Conservation (phyloP, 2,329 filamentous ascomycete species). For the Moelleriella libera region DNA sequence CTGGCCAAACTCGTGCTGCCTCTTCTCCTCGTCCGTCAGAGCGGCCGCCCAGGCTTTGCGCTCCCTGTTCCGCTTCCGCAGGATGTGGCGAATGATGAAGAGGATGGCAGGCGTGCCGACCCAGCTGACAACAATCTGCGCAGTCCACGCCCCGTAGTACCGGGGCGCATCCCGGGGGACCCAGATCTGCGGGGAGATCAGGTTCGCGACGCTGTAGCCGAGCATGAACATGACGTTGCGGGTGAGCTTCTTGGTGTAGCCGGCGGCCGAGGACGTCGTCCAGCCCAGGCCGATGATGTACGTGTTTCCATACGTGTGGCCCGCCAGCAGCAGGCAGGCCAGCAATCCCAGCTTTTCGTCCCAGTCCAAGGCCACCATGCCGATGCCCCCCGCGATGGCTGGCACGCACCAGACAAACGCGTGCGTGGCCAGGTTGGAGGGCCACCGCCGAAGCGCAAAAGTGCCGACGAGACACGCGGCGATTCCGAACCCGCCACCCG, state of each 20-base stretch:
- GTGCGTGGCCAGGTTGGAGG: conserved; percentile 16
- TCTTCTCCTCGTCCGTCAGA: conserved; percentile 9
- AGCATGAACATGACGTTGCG: conserved; percentile 24
- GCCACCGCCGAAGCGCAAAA: conserved; percentile 14
- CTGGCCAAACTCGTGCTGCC: conserved; percentile 12
- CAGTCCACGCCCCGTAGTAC: conserved; percentile 11
- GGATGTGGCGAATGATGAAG: conserved; percentile 17
- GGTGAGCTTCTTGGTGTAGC: conserved; percentile 29
- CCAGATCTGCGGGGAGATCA: conserved; percentile 23
- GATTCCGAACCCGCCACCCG: conserved; percentile 20
- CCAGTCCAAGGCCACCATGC: conserved; percentile 14
- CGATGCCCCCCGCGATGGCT: conserved; percentile 12
- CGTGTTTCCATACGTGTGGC: conserved; percentile 17
- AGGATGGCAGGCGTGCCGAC: conserved; percentile 18
- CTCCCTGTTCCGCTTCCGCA: conserved; percentile 16
- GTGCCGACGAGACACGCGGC: conserved; percentile 17
- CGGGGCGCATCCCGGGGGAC: conserved; percentile 11
- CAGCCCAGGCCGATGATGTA: conserved; percentile 11
- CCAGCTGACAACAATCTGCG: conserved; percentile 17
- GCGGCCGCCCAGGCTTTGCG: conserved; percentile 14
- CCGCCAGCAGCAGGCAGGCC: conserved; percentile 14
- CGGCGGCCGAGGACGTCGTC: conserved; percentile 16
- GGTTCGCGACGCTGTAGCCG: conserved; percentile 19
- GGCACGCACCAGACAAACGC: conserved; percentile 13
- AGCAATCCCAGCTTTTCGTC: conserved; percentile 10